Conservation (phyloP, 139 green algal genomes). For the Closterium sp. region DNA sequence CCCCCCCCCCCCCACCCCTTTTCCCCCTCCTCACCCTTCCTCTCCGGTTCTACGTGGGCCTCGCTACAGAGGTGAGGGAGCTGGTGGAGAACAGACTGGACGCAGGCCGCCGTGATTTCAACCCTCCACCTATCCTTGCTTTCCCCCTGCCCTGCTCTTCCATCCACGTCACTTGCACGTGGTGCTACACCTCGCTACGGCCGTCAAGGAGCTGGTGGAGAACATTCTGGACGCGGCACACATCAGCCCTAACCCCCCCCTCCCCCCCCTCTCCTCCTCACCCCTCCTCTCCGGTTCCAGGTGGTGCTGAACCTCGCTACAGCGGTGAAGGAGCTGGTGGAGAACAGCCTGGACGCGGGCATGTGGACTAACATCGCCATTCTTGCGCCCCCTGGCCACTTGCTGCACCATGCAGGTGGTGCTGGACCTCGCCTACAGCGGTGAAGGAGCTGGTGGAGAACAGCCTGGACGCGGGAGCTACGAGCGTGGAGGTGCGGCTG, state of each 20-base stretch:
- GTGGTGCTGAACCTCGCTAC: conserved; percentile 87
- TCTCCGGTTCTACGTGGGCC: conserved; percentile 66
- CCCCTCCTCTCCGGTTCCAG: not conserved
- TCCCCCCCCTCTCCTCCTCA: not conserved
- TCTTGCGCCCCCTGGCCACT: too few relatives aligned
- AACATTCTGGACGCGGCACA: too few relatives aligned
- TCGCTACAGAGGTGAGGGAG: conserved; percentile 74
- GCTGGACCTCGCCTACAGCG: conserved; percentile 73
- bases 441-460: conserved; percentile 94
- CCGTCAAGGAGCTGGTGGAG: too few relatives aligned
- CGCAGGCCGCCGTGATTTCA: too few relatives aligned
- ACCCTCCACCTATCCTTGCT: too few relatives aligned
- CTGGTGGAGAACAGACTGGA: conserved; percentile 95
- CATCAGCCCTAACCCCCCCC: too few relatives aligned
- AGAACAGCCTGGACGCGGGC: conserved; percentile 90
- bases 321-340: conserved; percentile 80
- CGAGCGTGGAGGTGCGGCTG: conserved; percentile 81
- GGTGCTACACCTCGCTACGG: too few relatives aligned
- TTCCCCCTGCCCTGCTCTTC: too few relatives aligned
- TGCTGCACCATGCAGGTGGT: conserved; percentile 65
- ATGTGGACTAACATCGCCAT: too few relatives aligned
- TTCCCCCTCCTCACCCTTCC: not conserved
- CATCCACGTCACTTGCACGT: too few relatives aligned
- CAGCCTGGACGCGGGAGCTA: conserved; percentile 88
- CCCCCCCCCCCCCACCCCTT: too few relatives aligned